These are phyloP conservation scores for Aspergillus nomiae DNA, from an alignment of 2,329 filamentous ascomycete genomes.

Conservation along the genomic window DNA sequence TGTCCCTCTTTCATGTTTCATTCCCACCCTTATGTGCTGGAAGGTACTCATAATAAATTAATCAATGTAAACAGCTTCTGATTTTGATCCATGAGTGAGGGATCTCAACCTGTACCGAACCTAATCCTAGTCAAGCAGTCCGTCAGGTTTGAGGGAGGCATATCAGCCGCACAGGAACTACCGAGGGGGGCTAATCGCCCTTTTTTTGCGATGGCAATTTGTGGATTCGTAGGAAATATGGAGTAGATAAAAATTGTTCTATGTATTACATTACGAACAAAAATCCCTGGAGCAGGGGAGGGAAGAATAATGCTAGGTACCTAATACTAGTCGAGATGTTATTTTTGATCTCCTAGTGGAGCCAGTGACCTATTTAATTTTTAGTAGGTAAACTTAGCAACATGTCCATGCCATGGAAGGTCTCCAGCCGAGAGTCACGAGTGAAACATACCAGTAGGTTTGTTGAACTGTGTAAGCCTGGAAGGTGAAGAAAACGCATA, in stretches of 20 bases:
- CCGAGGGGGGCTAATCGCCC: not conserved
- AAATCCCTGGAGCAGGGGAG: not conserved
- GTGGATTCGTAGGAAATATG: not conserved
- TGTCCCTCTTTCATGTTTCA: not conserved
- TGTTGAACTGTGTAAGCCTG: constrained; percentile 15
- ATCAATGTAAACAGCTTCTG: not conserved
- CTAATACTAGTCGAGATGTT: not conserved
- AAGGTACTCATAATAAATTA: not conserved
- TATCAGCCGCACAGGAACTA: not conserved
- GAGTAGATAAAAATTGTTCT: not conserved
- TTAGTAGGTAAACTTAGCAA: not conserved
- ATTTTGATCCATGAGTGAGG: not conserved
- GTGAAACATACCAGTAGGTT: constrained; percentile 25
- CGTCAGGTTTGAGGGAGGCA: not conserved
- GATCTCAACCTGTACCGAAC: not conserved
- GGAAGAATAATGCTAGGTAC: not conserved
- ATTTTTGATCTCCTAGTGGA: constrained; percentile 16
- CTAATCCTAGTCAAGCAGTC: not conserved
- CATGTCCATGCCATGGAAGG: constrained; percentile 10
- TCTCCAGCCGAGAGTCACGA: constrained; percentile 17
- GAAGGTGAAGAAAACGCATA: constrained; percentile 21
- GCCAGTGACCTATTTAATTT: constrained; percentile 2
- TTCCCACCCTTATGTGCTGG: not conserved
- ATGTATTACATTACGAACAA: not conserved
- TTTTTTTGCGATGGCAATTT: not conserved